Base-by-base conservation (phyloP, 1,139 yeast species). In the Waltiozyma sp. region DNA sequence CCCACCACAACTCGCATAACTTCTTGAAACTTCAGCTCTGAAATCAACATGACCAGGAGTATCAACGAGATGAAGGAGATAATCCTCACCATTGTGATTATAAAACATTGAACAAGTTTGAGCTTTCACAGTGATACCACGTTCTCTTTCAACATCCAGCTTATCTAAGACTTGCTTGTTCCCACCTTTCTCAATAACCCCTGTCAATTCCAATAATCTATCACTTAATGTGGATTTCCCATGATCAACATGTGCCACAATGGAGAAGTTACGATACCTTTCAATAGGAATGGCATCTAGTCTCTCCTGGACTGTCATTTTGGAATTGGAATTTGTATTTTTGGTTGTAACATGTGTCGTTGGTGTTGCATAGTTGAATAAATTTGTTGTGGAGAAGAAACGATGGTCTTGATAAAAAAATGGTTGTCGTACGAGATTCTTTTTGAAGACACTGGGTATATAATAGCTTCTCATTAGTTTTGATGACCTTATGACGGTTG, bases 31-130 rank as follows among this genome's bases (percentile, higher is more conserved):
- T 56, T 91, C 98, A 9, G 94, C 86, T 43, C 96, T 67, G 60
- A 91, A 91, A 61, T 91, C 98, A 28, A 91, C 98, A 60, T 91
- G 98, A 0, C 98, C 98, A 0, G 98, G 98, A 0, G 98, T 91
- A 63, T 91, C 98, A 45, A 91, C 95, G 45, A 91, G 70, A 63
- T 91, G 96, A 42, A 91, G 65, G 44, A 91, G 62, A 56, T 86
- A 91, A 52, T 89, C 96, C 52, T 76, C 64, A 5, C 73, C 73
- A 9, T 81, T 75, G 56, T 86, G 77, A 21, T 72, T 70, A 59
- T 88, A 87, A 44, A 91, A 71, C 97, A 91, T 91, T 0, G 96
- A 73, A 53, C 95, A 91, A 0, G 97, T 89, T 58, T 91, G 97
- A 0, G 98, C 97, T 60, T 91, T 91, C 44, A 91, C 91, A 0